These are phyloP conservation scores for Tylopilus sp. DNA, from an alignment of 768 basidiomycete genomes.

Conservation along the genomic window DNA sequence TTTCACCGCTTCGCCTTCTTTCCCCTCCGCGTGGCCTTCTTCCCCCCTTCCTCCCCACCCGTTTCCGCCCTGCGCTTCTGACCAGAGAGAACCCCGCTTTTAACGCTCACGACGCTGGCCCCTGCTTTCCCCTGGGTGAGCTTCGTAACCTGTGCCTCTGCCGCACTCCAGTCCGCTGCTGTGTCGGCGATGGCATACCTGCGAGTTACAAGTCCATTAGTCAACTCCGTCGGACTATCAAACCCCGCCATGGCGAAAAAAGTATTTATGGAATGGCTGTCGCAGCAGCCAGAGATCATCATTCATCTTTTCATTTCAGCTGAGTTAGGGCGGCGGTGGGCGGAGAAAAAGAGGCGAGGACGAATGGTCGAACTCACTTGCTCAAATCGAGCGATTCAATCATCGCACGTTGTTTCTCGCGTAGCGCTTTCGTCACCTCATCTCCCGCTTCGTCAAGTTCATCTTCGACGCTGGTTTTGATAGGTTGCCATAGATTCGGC, in stretches of 20 bases:
- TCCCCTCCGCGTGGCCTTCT: slow-evolving; percentile 48
- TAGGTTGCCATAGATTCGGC: slow-evolving; percentile 39
- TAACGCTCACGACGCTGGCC: slow-evolving; percentile 77
- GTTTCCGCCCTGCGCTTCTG: slow-evolving; percentile 57
- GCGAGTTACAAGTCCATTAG: slow-evolving; percentile 2
- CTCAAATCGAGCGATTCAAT: slow-evolving; percentile 83
- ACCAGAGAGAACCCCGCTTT: slow-evolving; percentile 37
- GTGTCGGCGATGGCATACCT: slow-evolving; percentile 76
- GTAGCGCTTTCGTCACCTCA: slow-evolving; percentile 49
- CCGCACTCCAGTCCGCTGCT: slow-evolving; percentile 68
- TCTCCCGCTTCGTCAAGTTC: slow-evolving; percentile 79
- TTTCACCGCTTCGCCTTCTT: slow-evolving; percentile 39
- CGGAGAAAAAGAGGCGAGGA: not conserved
- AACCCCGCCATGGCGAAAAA: not conserved
- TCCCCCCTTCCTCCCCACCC: slow-evolving; percentile 35
- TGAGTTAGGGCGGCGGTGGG: slow-evolving; percentile 7
- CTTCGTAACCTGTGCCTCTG: slow-evolving; percentile 67
- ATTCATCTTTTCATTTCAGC: not conserved
- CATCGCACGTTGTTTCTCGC: slow-evolving; percentile 80
- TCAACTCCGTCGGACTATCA: not conserved
- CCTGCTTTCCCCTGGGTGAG: slow-evolving; percentile 43
- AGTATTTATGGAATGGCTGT: not conserved
- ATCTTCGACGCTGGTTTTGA: slow-evolving; percentile 49
- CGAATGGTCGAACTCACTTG: slow-evolving; percentile 55
- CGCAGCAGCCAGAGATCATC: not conserved